These are phyloP conservation scores for Fibroporia radiculosa DNA, from an alignment of 768 basidiomycete genomes.

Conservation along the genomic window DNA sequence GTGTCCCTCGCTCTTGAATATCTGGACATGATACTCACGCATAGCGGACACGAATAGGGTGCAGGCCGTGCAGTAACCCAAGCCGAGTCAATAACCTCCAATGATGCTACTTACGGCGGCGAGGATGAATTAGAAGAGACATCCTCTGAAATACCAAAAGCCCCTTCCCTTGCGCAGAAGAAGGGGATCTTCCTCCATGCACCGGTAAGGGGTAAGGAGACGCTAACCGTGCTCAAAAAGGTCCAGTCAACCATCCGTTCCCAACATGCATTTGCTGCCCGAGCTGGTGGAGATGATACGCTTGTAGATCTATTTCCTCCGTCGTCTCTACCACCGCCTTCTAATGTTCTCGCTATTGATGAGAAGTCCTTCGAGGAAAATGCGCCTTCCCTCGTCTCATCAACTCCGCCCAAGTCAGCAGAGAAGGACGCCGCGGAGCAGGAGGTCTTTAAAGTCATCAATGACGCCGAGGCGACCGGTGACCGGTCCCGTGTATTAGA, in stretches of 20 bases:
- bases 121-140: slow-evolving; percentile 55
- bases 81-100: slow-evolving; percentile 51
- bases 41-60: no score
- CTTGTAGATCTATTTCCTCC: no score
- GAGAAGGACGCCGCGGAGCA: not conserved
- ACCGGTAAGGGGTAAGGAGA: no score
- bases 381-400: not conserved
- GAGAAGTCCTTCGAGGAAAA: slow-evolving; percentile 10
- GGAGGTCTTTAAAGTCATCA: not conserved
- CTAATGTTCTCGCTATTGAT: no score
- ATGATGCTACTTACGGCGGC: slow-evolving; percentile 29
- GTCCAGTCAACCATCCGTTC: no score
- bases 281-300: no score
- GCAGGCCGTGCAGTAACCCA: slow-evolving; percentile 68
- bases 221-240: no score
- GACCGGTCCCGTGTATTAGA: not conserved
- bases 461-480: not conserved
- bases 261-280: no score
- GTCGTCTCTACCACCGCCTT: no score
- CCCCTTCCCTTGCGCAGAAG: no score
- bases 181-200: no score
- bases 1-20: slow-evolving; percentile 17
- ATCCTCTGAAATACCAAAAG: no score
- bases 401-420: not conserved
- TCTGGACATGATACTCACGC: not conserved